These are phyloP conservation scores for Escovopsis sp. DNA, from an alignment of 2,329 filamentous ascomycete genomes.

Conservation along the genomic window DNA sequence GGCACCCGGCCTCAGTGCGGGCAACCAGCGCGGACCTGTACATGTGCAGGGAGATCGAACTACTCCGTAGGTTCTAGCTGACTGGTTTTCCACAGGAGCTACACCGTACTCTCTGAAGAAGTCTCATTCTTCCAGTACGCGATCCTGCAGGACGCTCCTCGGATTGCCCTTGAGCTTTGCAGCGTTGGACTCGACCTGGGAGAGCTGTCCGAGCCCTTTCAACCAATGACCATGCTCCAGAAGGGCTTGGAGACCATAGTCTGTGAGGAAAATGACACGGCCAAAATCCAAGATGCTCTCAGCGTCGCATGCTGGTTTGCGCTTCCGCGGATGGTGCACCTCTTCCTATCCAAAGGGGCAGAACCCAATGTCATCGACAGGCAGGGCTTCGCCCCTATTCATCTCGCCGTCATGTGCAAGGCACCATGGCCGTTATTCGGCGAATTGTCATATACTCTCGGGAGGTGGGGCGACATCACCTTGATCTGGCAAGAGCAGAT, in stretches of 20 bases:
- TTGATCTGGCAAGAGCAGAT: slow-evolving; percentile 1
- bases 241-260: slow-evolving; percentile 1
- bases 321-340: slow-evolving; percentile 1
- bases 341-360: slow-evolving; percentile 3
- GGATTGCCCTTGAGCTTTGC: neutral
- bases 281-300: slow-evolving; percentile 5
- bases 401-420: slow-evolving; percentile 1
- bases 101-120: neutral
- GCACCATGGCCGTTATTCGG: slow-evolving; percentile 2
- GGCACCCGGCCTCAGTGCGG: too few species aligned
- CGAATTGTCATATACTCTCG: neutral
- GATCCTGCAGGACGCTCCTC: slow-evolving; percentile 4
- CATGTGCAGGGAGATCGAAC: too few species aligned
- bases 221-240: slow-evolving; percentile 3
- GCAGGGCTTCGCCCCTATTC: slow-evolving; percentile 4
- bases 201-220: too few species aligned
- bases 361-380: slow-evolving; percentile 1
- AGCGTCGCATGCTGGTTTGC: slow-evolving; percentile 5
- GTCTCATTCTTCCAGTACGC: slow-evolving; percentile 2
- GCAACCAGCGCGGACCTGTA: too few species aligned
- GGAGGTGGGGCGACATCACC: neutral
- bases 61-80: neutral
- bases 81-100: neutral
- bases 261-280: too few species aligned
- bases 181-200: slow-evolving; percentile 3